Evolutionary conservation across 108 stramenopile genomes (phyloP).

Genomic region (Fragilaria radians): DNA sequence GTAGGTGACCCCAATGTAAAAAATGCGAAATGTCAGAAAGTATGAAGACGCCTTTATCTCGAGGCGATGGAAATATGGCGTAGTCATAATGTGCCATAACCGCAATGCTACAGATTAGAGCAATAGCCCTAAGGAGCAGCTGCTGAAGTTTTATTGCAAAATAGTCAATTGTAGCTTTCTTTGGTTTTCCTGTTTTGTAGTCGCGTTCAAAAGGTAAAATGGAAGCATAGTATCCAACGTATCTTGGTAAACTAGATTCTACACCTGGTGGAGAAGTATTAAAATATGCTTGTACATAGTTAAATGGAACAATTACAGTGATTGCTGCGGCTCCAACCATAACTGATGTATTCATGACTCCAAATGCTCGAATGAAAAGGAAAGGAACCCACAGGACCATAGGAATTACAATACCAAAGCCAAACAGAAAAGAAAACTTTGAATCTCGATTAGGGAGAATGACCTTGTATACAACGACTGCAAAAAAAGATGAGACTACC

Average conservation of each 20-base stretch:
- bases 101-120: background rate
- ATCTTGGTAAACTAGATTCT: background rate
- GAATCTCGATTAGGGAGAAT: slow-evolving; percentile 16
- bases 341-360: slow-evolving; percentile 7
- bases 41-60: background rate
- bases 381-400: slow-evolving; percentile 11
- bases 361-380: slow-evolving; percentile 1
- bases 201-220: slow-evolving; percentile 12
- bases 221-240: slow-evolving; percentile 8
- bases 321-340: slow-evolving; percentile 7
- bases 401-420: slow-evolving; percentile 21
- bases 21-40: background rate
- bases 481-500: background rate
- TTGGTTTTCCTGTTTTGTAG: background rate
- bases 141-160: background rate
- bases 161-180: background rate
- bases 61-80: slow-evolving; percentile 1
- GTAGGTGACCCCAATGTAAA: slow-evolving; percentile 12
- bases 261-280: slow-evolving; percentile 12
- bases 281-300: slow-evolving; percentile 15
- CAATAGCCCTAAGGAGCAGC: slow-evolving; percentile 2
- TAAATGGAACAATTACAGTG: slow-evolving; percentile 10
- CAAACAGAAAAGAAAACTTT: slow-evolving; percentile 9
- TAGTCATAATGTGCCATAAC: slow-evolving; percentile 5
- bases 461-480: slow-evolving; percentile 11